Percentiles rank a stretch among this genome's conserved stretches.
These are phyloP conservation scores for Arthroderma uncinatum DNA, from an alignment of 2,329 filamentous ascomycete species.

Conservation along the genomic window DNA sequence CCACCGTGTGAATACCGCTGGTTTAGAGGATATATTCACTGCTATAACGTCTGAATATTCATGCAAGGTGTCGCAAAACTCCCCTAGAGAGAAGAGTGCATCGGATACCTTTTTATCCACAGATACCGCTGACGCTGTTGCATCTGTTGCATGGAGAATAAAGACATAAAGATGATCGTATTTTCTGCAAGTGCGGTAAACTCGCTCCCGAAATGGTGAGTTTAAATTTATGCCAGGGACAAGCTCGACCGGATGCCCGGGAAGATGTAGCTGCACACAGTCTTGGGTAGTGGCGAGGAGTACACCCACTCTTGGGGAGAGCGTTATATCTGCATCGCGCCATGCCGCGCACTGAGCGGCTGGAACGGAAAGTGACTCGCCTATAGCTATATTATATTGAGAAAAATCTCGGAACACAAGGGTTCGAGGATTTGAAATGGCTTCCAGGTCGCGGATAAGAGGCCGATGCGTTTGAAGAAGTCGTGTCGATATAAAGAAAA, in stretches of 20 bases:
- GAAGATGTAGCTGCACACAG: slow-evolving; percentile 59
- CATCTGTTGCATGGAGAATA: slow-evolving; percentile 16
- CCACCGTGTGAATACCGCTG: slow-evolving; percentile 45
- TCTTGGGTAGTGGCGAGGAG: slow-evolving; percentile 61
- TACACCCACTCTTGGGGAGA: slow-evolving; percentile 59
- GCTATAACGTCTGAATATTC: slow-evolving; percentile 4
- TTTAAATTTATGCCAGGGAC: slow-evolving; percentile 13
- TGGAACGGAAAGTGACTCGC: neutral
- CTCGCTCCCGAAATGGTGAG: slow-evolving; percentile 44
- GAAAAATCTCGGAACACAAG: slow-evolving; percentile 20
- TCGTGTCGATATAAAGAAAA: slow-evolving; percentile 16
- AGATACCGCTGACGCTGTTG: slow-evolving; percentile 15
- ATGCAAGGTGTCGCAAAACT: slow-evolving; percentile 20
- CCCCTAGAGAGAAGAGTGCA: slow-evolving; percentile 16
- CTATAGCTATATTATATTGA: slow-evolving; percentile 8
- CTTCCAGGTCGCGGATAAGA: slow-evolving; percentile 14
- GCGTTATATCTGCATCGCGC: slow-evolving; percentile 51
- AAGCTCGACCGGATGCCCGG: slow-evolving; percentile 39
- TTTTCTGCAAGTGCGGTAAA: slow-evolving; percentile 43
- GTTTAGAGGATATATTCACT: slow-evolving; percentile 14
- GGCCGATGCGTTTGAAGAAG: slow-evolving; percentile 20
- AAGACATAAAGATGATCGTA: slow-evolving; percentile 61
- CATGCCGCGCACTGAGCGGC: neutral
- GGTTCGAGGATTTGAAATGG: slow-evolving; percentile 2
- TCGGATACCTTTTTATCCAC: slow-evolving; percentile 13